A percentile compares a stretch with the other conserved stretches of the same genome.
These are phyloP conservation scores for Pholiota conissans DNA, from an alignment of 768 basidiomycete species.

Conservation along the genomic window DNA sequence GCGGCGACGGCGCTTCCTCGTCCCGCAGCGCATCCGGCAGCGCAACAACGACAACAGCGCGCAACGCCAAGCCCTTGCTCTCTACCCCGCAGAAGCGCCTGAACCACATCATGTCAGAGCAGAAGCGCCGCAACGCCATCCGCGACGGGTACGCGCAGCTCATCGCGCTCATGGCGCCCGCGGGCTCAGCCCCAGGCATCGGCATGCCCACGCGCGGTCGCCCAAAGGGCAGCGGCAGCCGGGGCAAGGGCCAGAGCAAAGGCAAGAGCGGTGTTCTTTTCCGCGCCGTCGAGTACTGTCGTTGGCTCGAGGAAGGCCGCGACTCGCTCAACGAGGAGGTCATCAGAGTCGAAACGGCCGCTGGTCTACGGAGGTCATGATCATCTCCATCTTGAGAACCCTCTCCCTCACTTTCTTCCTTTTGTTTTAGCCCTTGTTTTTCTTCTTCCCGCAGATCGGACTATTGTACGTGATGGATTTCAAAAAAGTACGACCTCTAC, in stretches of 20 bases:
- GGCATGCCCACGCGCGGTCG: conserved; percentile 77
- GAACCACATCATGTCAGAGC: conserved; percentile 94
- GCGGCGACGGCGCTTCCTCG: conserved; percentile 19
- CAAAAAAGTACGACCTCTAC: conserved; percentile 15
- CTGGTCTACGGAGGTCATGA: conserved; percentile 45
- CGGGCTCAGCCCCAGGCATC: conserved; percentile 62
- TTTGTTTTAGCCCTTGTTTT: no score
- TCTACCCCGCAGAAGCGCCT: conserved; percentile 85
- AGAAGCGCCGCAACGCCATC: conserved; percentile 90
- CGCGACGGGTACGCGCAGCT: conserved; percentile 88
- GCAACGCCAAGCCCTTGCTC: conserved; percentile 62
- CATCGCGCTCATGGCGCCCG: conserved; percentile 79
- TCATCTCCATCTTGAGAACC: conserved; percentile 1
- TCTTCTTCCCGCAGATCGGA: conserved; percentile 7
- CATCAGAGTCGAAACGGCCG: conserved; percentile 62
- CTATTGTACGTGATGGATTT: conserved; percentile 10
- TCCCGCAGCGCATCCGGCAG: conserved; percentile 14
- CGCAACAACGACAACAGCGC: conserved; percentile 11
- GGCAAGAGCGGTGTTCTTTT: conserved; percentile 91
- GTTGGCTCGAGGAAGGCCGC: conserved; percentile 83
- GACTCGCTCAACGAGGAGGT: conserved; percentile 73
- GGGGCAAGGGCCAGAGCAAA: conserved; percentile 69
- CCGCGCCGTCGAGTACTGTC: conserved; percentile 82
- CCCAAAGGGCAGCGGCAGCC: conserved; percentile 75
- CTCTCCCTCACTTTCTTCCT: no score